Base-by-base conservation (phyloP, 805 yeast species). In the Citeromyces nyonsensis region DNA sequence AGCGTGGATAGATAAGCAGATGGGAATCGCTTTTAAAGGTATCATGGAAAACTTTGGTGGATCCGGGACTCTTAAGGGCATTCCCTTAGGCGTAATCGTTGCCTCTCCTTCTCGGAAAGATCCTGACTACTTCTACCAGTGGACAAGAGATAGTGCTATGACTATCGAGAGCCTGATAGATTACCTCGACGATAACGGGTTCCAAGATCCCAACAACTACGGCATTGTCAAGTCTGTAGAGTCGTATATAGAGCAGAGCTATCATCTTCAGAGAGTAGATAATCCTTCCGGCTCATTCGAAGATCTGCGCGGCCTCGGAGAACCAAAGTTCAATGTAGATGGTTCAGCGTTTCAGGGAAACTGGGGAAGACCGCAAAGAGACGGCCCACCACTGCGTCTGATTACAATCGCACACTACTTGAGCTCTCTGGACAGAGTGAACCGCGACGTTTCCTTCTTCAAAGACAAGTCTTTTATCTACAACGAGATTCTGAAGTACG, bases 341-440 rank as follows among this genome's bases (percentile, higher is more conserved):
- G 75, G 78, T 15, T 44, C 69, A 1, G 60, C 80, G 1, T 88
- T 79, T 44, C 50, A 51, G 5, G 74, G 57, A 2, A 49, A 58
- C 25, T 88, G 97, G 97, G 97, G 97, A 2, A 63, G 97, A 42
- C 97, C 97, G 1, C 97, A 88, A 54, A 67, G 84, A 37, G 97
- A 88, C 51, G 97, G 97, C 0, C 95, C 97, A 1, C 86, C 93
- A 1, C 60, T 88, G 36, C 64, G 96, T 43, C 64, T 74, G 8
- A 63, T 77, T 35, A 66, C 94, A 2, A 61, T 76, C 14, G 51
- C 69, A 26, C 66, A 66, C 38, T 81, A 70, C 47, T 42, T 81
- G 37, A 52, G 57, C 14, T 42, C 64, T 3, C 50, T 74, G 36
- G 41, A 51, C 5, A 45, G 51, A 15, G 38, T 58, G 20, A 32